These are phyloP conservation scores for Zoysia pacifica DNA, from an alignment of 176 grass and related monocot genomes.

Conservation along the genomic window DNA sequence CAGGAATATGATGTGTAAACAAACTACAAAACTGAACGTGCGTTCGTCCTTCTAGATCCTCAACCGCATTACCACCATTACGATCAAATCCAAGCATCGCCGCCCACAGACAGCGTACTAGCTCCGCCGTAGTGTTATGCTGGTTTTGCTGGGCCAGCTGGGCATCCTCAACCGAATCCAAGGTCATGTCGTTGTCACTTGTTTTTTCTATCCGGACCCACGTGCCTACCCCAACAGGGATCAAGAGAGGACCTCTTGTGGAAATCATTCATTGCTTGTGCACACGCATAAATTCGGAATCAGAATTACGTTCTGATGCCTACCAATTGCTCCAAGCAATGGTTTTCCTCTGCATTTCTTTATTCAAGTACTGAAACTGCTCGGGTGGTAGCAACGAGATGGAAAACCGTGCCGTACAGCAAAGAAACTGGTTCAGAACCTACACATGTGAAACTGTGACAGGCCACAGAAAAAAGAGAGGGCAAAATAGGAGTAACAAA, in stretches of 20 bases:
- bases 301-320: not conserved
- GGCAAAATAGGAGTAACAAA: not conserved
- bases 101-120: not conserved
- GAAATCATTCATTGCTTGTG: not conserved
- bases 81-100: not conserved
- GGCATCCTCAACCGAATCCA: too few species aligned
- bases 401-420: not conserved
- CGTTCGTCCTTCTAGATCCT: conserved; percentile 18
- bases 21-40: not conserved
- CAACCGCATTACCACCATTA: not conserved
- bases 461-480: not conserved
- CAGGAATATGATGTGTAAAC: not conserved
- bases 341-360: not conserved
- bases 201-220: not conserved
- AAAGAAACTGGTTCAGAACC: not conserved
- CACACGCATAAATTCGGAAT: not conserved
- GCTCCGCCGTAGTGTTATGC: too few species aligned
- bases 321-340: not conserved
- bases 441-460: too few species aligned
- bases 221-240: not conserved
- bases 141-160: too few species aligned
- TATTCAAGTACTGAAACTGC: not conserved
- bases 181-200: too few species aligned
- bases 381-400: not conserved
- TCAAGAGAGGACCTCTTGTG: not conserved